phyloP scores from a whole-genome alignment of 2,329 filamentous ascomycete species.

The Metarhizium robertsii region DNA sequence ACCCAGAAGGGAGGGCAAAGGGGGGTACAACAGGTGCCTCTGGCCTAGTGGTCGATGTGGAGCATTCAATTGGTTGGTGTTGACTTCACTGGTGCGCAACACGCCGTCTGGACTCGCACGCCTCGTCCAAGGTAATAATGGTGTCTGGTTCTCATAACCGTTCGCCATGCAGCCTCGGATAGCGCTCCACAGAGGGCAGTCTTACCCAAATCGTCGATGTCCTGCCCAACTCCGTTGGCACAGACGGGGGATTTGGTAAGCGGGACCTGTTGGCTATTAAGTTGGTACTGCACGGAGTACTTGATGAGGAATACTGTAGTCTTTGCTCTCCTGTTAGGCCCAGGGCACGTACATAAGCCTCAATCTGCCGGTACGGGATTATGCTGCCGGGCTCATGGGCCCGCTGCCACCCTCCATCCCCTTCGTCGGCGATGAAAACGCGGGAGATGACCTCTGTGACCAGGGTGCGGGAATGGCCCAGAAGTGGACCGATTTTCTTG shows the following conservation, averaged over 20 bases:
- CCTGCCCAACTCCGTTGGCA: no score
- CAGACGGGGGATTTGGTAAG: neutral
- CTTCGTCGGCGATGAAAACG: neutral
- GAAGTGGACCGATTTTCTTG: neutral
- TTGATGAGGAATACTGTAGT: no score
- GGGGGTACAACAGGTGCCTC: no score
- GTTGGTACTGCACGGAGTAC: neutral
- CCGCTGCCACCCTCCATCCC: neutral
- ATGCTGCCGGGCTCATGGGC: neutral
- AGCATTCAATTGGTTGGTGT: no score
- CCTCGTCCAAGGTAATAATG: no score
- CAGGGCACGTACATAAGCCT: slow-evolving; percentile 1
- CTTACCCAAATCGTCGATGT: no score
- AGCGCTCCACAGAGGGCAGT: no score
- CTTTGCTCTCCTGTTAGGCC: no score
- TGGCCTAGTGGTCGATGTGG: no score
- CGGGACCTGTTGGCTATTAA: neutral
- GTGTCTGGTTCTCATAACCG: no score
- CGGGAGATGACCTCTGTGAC: slow-evolving; percentile 4
- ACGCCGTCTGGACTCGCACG: neutral
- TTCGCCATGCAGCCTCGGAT: no score
- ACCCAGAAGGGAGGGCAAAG: no score
- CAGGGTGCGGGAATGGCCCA: neutral
- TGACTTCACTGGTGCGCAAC: neutral
- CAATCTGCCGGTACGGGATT: slow-evolving; percentile 5